Evolutionary conservation across 768 basidiomycete genomes (phyloP), one percentile per base, ranked within the genome.

Genomic region (Leucogyrophana mollusca): DNA sequence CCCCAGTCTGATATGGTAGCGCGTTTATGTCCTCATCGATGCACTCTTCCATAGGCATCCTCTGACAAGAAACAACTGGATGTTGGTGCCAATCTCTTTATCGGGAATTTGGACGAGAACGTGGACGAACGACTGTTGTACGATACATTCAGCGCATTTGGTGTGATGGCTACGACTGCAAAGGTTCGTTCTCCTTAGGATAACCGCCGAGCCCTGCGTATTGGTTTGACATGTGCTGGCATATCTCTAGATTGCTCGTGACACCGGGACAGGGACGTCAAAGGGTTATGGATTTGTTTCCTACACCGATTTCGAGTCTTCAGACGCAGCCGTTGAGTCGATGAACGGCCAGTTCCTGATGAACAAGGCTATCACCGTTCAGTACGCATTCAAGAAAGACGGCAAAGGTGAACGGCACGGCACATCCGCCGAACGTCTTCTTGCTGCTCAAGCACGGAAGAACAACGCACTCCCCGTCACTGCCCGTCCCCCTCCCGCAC

Each of bases 311-410:
- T 99, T 99, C 65, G 95, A 98, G 61, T 82, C 94, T 7, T 91
- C 96, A 30, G 96, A 99, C 64, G 90, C 90, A 4, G 95, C 96
- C 14, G 79, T 95, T 46, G 96, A 97, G 65, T 82, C 91, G 9
- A 97, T 98, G 95, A 94, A 97, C 56, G 83, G 85, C 32, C 94
- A 98, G 61, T 97, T 92, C 80, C 77, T 98, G 38, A 94, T 94
- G 87, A 97, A 98, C 76, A 97, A 97, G 71, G 88, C 94, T 44
- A 91, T 99, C 61, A 84, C 87, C 14, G 94, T 96, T 9, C 94
- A 97, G 63, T 99, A 96, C 64, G 95, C 96, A 2, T 97, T 98
- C 79, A 98, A 99, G 72, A 98, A 98, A 71, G 96, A 98, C 60
- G 94, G 92, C 35, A 95, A 97, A 62, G 95, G 95, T 47, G 96